These are phyloP conservation scores for Apodospora peruviana DNA, from an alignment of 495 filamentous ascomycete genomes.

Conservation along the genomic window DNA sequence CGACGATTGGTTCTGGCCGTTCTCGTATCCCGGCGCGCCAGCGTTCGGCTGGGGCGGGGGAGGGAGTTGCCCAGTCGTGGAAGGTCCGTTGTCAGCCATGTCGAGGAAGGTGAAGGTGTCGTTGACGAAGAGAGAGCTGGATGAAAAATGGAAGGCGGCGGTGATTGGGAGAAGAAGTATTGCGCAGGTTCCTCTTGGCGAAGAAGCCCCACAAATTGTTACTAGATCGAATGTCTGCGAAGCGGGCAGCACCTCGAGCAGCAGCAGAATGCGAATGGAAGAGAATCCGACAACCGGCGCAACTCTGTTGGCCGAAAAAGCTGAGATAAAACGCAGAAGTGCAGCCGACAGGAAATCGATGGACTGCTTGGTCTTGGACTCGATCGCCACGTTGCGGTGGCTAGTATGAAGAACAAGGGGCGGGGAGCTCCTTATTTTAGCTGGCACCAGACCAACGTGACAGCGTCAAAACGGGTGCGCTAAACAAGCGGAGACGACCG, in stretches of 20 bases:
- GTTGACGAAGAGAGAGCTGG: neutral
- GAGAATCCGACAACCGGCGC: slow-evolving; percentile 5
- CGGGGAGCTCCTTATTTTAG: slow-evolving; percentile 9
- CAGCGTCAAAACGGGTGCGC: neutral
- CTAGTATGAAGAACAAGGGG: neutral
- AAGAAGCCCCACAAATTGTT: neutral
- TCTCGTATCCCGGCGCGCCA: slow-evolving; percentile 65
- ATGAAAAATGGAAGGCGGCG: neutral
- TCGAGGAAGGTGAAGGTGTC: slow-evolving; percentile 18
- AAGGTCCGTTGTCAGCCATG: slow-evolving; percentile 65
- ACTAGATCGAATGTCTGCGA: neutral
- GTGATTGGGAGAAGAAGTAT: neutral
- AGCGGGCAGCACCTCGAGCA: neutral
- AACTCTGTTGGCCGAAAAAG: slow-evolving; percentile 5
- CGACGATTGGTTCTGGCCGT: slow-evolving; percentile 61
- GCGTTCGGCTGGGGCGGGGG: slow-evolving; percentile 60
- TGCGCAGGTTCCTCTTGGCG: slow-evolving; percentile 1
- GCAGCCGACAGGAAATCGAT: neutral
- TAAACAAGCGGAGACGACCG: neutral
- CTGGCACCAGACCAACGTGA: neutral
- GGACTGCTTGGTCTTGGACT: slow-evolving; percentile 7
- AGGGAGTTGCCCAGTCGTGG: slow-evolving; percentile 54
- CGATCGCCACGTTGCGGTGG: neutral
- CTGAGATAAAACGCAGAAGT: neutral
- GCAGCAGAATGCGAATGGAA: neutral